Conservation (phyloP, 768 basidiomycete species). For the Agaricus subrufescens region DNA sequence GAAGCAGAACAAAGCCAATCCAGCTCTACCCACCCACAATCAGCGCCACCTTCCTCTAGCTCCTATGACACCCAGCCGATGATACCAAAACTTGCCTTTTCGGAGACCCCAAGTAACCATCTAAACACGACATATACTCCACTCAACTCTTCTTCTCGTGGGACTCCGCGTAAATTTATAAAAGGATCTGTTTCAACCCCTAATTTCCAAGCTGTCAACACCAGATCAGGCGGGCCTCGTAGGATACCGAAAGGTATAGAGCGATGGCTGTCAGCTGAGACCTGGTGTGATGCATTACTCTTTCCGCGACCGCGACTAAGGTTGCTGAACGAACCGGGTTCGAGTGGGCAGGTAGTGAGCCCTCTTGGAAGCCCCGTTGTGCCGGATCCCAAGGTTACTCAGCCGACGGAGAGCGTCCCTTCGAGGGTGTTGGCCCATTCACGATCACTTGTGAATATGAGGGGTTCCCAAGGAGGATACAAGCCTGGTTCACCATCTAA, state of each 20-base stretch:
- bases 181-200: constrained; percentile 65
- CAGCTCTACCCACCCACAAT: neutral
- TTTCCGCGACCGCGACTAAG: constrained; percentile 74
- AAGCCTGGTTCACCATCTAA: neutral
- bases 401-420: constrained; percentile 21
- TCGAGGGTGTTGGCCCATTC: constrained; percentile 50
- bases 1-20: neutral
- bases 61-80: neutral
- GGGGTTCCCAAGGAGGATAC: constrained; percentile 7
- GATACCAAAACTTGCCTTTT: constrained; percentile 10
- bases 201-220: constrained; percentile 37
- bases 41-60: constrained; percentile 8
- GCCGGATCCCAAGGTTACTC: constrained; percentile 9
- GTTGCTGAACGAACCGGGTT: constrained; percentile 31
- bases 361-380: constrained; percentile 44
- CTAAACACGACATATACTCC: constrained; percentile 17
- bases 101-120: neutral
- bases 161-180: constrained; percentile 24
- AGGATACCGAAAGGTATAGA: constrained; percentile 41
- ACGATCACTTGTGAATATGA: constrained; percentile 36
- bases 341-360: constrained; percentile 36
- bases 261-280: constrained; percentile 68
- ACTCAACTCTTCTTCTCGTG: constrained; percentile 7
- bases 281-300: constrained; percentile 78
- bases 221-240: neutral